A percentile compares a stretch with the other conserved stretches of the same genome.
Conservation (phyloP, 768 basidiomycete species). For the Baorangia bicolor region DNA sequence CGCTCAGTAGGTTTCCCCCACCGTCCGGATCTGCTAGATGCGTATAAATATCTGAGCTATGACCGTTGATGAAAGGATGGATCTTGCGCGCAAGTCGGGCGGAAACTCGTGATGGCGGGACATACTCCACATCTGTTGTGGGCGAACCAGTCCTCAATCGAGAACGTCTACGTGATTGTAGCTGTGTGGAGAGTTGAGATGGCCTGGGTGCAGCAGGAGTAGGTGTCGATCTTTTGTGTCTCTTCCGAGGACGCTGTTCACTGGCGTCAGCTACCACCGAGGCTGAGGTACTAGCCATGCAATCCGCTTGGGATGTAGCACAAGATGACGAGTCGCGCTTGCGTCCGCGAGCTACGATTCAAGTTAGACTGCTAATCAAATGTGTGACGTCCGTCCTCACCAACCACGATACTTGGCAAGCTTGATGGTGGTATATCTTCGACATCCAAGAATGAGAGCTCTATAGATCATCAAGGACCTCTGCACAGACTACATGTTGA, state of each 20-base stretch:
- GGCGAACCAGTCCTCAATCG: constrained; percentile 21
- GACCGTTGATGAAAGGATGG: constrained; percentile 13
- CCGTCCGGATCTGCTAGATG: constrained; percentile 26
- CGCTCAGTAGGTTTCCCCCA: constrained; percentile 7
- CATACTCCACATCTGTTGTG: neutral
- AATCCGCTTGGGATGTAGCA: neutral
- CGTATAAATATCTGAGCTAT: constrained; percentile 28
- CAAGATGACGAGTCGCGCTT: constrained; percentile 12
- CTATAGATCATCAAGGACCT: constrained; percentile 8
- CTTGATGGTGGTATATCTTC: constrained; percentile 4
- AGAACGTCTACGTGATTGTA: constrained; percentile 12
- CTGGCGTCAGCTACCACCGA: neutral
- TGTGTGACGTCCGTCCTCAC: constrained; percentile 10
- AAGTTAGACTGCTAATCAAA: neutral
- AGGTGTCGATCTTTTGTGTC: constrained; percentile 20
- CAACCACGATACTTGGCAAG: constrained; percentile 2
- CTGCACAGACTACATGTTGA: neutral
- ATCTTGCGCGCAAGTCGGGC: constrained; percentile 21
- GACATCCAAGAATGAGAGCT: constrained; percentile 3
- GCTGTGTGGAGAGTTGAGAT: constrained; percentile 10
- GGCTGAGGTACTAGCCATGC: neutral
- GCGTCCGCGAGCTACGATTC: constrained; percentile 17
- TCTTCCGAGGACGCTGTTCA: constrained; percentile 20
- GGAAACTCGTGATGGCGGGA: constrained; percentile 16
- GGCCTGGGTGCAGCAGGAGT: constrained; percentile 12